Conservation (phyloP, 2,329 filamentous ascomycete species). For the Fusarium pilosicola region DNA sequence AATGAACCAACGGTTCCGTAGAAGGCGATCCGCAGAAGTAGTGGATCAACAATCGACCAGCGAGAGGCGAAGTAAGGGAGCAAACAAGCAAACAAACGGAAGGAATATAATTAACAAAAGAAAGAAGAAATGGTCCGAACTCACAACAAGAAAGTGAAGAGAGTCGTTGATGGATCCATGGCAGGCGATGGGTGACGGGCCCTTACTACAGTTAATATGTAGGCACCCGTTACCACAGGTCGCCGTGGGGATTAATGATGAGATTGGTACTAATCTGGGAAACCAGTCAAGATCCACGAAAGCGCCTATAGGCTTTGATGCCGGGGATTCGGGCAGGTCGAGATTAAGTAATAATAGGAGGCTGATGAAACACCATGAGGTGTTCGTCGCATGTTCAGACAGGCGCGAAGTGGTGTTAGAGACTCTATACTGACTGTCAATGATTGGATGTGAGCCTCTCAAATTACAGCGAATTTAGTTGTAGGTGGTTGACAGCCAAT, state of each 20-base stretch:
- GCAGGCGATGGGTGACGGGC: conserved; percentile 23
- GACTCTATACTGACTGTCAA: conserved; percentile 25
- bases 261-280: conserved; percentile 23
- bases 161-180: conserved; percentile 72
- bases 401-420: conserved; percentile 33
- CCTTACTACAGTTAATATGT: conserved; percentile 41
- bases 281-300: conserved; percentile 38
- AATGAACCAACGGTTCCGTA: conserved; percentile 26
- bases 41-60: conserved; percentile 34
- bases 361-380: conserved; percentile 41
- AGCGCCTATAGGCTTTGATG: conserved; percentile 37
- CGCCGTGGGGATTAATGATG: conserved; percentile 18
- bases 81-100: conserved; percentile 24
- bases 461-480: conserved; percentile 31
- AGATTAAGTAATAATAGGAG: conserved; percentile 35
- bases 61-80: conserved; percentile 30
- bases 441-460: conserved; percentile 29
- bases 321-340: conserved; percentile 18
- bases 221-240: conserved; percentile 29
- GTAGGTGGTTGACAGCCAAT: conserved; percentile 31
- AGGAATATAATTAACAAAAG: conserved; percentile 21
- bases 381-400: conserved; percentile 40
- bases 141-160: conserved; percentile 76
- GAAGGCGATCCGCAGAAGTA: conserved; percentile 11
- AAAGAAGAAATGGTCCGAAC: conserved; percentile 51